Base-by-base conservation (phyloP, 306 rosid genomes). In the Abrus pulchellus region DNA sequence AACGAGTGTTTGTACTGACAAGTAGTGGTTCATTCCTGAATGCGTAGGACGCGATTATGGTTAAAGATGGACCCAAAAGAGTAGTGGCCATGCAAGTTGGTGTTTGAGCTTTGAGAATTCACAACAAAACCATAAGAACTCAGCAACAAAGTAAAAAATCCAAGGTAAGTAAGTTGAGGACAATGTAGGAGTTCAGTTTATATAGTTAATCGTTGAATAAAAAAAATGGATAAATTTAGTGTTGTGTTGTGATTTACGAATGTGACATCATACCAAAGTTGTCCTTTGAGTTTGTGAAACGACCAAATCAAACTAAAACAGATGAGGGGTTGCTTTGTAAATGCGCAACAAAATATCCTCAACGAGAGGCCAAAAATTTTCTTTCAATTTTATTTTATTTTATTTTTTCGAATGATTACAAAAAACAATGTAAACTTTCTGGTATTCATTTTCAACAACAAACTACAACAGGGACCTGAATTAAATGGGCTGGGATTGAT, bases 1-100 rank as follows among this genome's bases (percentile, higher is more conserved):
- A 87, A 67, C 77, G 79, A n/a, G 54, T 30, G 45, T 76, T 85
- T 74, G 84, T 77, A 1, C 75, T 78, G 27, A 83, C 57, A 1
- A 80, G 74, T 43, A 80, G 70, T 2, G 87, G 73, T 56, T 86
- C 82, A 75, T 88, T 88, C 76, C 82, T 87, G 47, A 78, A 68
- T 36, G 86, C 88, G 79, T 74, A 80, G 11, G 90, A 79, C 1
- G 85, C 32, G 32, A 82, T 66, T 53, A 68, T 83, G 79, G 86
- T 60, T 7, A 95, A 88, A 76, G 80, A 81, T 79, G 89, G 45
- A 81, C 82, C 43, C 20, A 85, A 20, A 20, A 20, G 56, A 61
- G 80, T 85, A 20, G 84, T 68, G 65, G 97, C 94, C 98, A 94
- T 92, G 86, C 77, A 76, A 76, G 11, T 55, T 36, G 14, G 28